Base-by-base conservation (phyloP, 495 filamentous ascomycete genomes). In the Penicillium argentinense region DNA sequence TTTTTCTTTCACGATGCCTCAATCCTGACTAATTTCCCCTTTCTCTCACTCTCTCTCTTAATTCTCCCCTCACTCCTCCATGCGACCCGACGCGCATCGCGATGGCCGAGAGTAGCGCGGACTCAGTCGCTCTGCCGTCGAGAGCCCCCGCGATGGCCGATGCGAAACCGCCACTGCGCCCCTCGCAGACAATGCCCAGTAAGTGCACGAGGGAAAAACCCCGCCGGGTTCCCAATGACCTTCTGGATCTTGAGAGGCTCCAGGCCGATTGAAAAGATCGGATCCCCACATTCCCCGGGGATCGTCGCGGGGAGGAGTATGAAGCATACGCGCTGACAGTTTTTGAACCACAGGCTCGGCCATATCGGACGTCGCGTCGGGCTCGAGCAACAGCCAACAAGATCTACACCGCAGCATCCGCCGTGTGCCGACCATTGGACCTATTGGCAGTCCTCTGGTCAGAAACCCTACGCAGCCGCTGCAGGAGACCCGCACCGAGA, bases 351-450 rank as follows among this genome's bases (percentile, higher is more conserved):
- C 43, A 73, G 69, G 54, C 17, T 65, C 66, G 34, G 53, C 44
- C 28, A 41, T 53, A 9, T 71, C 68, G 32, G 68, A 71, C 32
- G 51, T 60, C 45, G 62, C 63, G 18, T 72, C 68, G 5, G 62
- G 56, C n/a, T 72, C 68, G 8, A 67, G 59, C 33, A 58, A 54
- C 9, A 62, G 63, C 43, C 60, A 56, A 16, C 67, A 62, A 26
- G 62, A 68, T 63, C 57, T 41, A n/a, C 65, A 57, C 32, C 57
- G 56, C 24, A 59, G 53, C 33, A 22, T 51, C 36, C 63, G 56
- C 32, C 50, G 60, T 19, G 9, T 36, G 12, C 33, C 33, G 5
- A 16, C 30, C 3, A 17, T 50, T 9, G 43, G 27, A 26, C 36
- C 44, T 27, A 54, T 47, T 42, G 55, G 46, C 21, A 55, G 57